Evolutionary conservation across 331 rosid species (phyloP), one percentile per base, ranked within the genome.

Genomic region (Ulmus americana): DNA sequence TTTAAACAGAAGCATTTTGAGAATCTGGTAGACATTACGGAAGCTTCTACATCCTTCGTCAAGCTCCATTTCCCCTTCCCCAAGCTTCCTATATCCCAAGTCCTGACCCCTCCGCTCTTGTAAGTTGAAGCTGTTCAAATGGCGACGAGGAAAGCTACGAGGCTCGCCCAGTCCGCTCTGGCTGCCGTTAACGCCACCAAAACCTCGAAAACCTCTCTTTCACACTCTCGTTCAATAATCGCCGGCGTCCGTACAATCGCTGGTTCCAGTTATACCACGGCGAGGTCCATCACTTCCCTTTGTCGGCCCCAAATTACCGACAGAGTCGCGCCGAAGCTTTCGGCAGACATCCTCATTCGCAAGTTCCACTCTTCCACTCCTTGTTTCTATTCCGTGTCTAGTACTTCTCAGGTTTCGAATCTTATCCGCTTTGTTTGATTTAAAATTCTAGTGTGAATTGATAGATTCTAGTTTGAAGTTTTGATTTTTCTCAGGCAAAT

Each of bases 341-440:
- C 83, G 45, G 72, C 88, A 0, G 45, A 12, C 81, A 56, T 63
- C 80, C 74, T 82, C 79, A 63, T 77, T 73, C 88, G 95, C 80
- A 72, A 70, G 63, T 81, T 88, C 56, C 97, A 84, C 65, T 77
- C 96, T 4, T 81, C 95, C 35, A 61, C 67, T 61, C 87, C 92
- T 44, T 71, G 63, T 11, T 51, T 9, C 45, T 68, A 74, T 67
- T 66, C 91, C 0, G 86, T 91, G 12, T 54, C 78, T 55, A 65
- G 65, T 47, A 63, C 82, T 20, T 76, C 95, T 35, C 95, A 91
- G 97, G 97, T 91, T 39, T 28, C 14, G 4, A 28, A 13, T 12
- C 9, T 0, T 28, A 10, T 43, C 6, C 18, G 12, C 38, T 3
- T 45, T 8, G 12, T 14, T 3, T 55, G 16, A n/a, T 64, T 2